Evolutionary conservation across 176 grass and related monocot species (phyloP), one percentile per base, ranked within the genome.

Genomic region (Ampelocalamus luodianensis): DNA sequence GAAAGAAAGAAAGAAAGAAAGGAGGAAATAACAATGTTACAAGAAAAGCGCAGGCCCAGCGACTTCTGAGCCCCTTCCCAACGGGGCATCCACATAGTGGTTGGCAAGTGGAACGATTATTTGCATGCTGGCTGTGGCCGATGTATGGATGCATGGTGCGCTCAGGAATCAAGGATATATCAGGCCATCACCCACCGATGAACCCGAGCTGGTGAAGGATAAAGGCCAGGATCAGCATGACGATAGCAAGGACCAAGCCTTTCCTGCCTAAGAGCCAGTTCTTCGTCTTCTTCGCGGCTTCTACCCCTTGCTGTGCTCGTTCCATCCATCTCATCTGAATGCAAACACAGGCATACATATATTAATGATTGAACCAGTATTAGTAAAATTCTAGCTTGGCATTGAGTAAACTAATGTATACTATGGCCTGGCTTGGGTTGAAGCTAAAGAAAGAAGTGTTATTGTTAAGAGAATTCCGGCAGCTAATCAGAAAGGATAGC

Each of bases 321-420:
- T 94, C 92, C 46, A 89, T 93, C 93, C 93, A 99, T 78, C 79
- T 85, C 90, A 99, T 86, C 97, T 99, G 92, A 80, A 88, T 81
- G 44, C 6, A 85, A 73, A 92, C 44, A 24, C 29, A 83, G 73
- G 10, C 5, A 66, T n/a, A 37, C 16, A 43, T 36, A 67, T 22
- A 12, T 83, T 64, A 87, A 62, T 5, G 20, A 62, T 48, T 11
- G 0, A 14, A 36, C 3, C 36, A 70, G 69, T 2, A 7, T 64
- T 34, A 1, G 5, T 29, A 56, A 4, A 48, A 78, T 85, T 50
- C 8, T 18, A 71, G 34, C 1, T 17, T 60, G 9, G 14, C 12
- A 46, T 58, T 8, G 5, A 38, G 40, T 59, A 34, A 53, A 73
- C 27, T 42, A 60, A 56, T 56, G 55, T 58, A 42, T 36, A 53